Evolutionary conservation across 1,139 yeast genomes (phyloP), one percentile per base, ranked within the genome.

Genomic region (Saccharomyces hybrid): DNA sequence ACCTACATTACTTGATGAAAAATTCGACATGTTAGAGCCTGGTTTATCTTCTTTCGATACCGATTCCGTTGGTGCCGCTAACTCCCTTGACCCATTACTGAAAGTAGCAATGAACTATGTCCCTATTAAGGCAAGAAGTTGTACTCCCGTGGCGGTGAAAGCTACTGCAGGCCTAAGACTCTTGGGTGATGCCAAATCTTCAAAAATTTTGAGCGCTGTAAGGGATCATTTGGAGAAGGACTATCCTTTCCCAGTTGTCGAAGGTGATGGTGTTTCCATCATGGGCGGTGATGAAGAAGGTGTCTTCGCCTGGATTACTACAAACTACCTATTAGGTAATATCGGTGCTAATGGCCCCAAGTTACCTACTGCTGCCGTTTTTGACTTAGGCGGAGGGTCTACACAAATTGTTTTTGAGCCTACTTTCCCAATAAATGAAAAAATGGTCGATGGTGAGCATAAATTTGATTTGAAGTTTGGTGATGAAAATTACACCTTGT

Each of bases 391-490:
- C 63, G 99, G 99, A 62, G 99, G 98, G 6, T 90, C 97, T 4
- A 93, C 99, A 11, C 99, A 93, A 73, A 90, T 93, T 73, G 99
- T 93, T 5, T 93, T 93, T 71, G 98, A 93, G 75, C 99, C 99
- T 9, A 79, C 80, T 13, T 84, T 83, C 66, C 68, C 72, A 50
- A 72, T 75, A 51, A 79, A 82, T 58, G 83, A 81, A 61, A 70
- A 75, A 60, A 81, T 90, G 86, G 74, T 79, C 49, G 91, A 85
- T 25, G 98, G 96, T 55, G 97, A 91, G 66, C 96, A 89, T 73
- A 87, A 88, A 70, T 90, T 85, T 69, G 80, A 81, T 59, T 79
- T 91, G 61, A 72, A 78, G 20, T 93, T 91, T 70, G 98, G 96
- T 55, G 85, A 85, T 54, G 79, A 88, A 59, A 80, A 84, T 48